Percentiles rank a stretch among this genome's conserved stretches.
These are phyloP conservation scores for Colletotrichum eremochloae DNA, from an alignment of 2,329 filamentous ascomycete species.

Conservation along the genomic window DNA sequence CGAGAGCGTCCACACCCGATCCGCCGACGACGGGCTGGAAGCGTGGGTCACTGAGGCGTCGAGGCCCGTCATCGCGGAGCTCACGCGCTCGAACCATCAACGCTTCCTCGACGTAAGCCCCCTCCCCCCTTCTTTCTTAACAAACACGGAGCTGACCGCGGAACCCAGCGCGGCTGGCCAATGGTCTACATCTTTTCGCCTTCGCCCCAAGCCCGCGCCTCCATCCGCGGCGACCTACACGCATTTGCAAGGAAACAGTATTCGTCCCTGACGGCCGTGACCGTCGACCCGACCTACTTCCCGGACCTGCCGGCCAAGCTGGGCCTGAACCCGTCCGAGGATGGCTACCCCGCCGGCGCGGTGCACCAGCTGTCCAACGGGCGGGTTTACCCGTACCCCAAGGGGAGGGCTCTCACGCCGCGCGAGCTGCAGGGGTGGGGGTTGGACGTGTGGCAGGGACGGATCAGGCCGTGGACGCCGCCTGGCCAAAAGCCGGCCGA, in stretches of 20 bases:
- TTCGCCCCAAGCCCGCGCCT: slow-evolving; percentile 48
- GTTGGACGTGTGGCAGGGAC: slow-evolving; percentile 54
- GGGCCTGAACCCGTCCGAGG: slow-evolving; percentile 47
- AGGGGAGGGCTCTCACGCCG: slow-evolving; percentile 47
- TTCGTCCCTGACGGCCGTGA: slow-evolving; percentile 51
- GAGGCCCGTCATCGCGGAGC: slow-evolving; percentile 50
- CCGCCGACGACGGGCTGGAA: slow-evolving; percentile 45
- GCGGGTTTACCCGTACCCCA: slow-evolving; percentile 53
- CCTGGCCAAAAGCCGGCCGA: slow-evolving; percentile 46
- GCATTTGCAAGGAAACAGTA: slow-evolving; percentile 52
- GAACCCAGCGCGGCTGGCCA: slow-evolving; percentile 50
- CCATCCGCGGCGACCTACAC: slow-evolving; percentile 48
- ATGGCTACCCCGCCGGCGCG: slow-evolving; percentile 49
- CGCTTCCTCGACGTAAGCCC: slow-evolving; percentile 52
- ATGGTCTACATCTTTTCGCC: slow-evolving; percentile 55
- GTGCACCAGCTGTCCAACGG: slow-evolving; percentile 54
- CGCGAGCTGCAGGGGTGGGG: slow-evolving; percentile 52
- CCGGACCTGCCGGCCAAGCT: slow-evolving; percentile 51
- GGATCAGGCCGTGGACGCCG: slow-evolving; percentile 52
- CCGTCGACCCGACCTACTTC: slow-evolving; percentile 54
- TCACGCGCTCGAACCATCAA: slow-evolving; percentile 50
- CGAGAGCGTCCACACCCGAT: slow-evolving; percentile 44
- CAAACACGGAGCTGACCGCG: slow-evolving; percentile 7
- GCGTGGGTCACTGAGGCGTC: slow-evolving; percentile 47
- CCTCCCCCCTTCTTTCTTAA: not conserved